Base-by-base conservation (phyloP, 805 yeast genomes). In the Naumovozyma dairenensis region DNA sequence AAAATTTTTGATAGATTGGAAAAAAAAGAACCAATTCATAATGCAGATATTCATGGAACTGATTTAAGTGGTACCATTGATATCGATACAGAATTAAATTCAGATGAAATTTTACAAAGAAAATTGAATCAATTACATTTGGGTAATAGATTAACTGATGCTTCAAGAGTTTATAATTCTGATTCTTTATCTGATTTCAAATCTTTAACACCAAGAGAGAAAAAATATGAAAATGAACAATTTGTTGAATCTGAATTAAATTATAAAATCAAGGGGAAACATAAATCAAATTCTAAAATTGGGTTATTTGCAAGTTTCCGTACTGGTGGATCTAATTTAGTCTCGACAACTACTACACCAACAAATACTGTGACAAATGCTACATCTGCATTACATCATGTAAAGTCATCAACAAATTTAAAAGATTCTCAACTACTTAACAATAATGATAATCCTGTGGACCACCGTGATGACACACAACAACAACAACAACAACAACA, bases 91-190 rank as follows among this genome's bases (percentile, higher is more conserved):
- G 46, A 44, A 28, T 30, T 52, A 20, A 44, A 47, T 17, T 44
- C 51, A 6, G 39, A 29, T 19, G 55, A 49, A 16, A 45, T 52
- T 5, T 21, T 53, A 15, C 30, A 42, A 20, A 44, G 50, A 24
- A 55, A 55, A 35, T 34, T 53, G 34, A 39, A 46, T 24, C 58
- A 53, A 29, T 29, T 53, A 21, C 55, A 52, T 21, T 31, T 51
- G 3, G 15, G 32, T 13, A 42, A 42, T 25, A 31, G 39, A 17
- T 12, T 25, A 5, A 22, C n/a, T 6, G 19, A 19, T 3, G 14
- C 21, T 10, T n/a, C n/a, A n/a, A n/a, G n/a, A n/a, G n/a, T n/a
- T n/a, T 19, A 22, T 10, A 25, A 19, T 7, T 10, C 29, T 4
- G 6, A 15, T 14, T 12, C 8, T 24, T 5, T 24, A 12, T 24